Conservation (phyloP, 2,329 filamentous ascomycete genomes). For the Dothistroma pini region DNA sequence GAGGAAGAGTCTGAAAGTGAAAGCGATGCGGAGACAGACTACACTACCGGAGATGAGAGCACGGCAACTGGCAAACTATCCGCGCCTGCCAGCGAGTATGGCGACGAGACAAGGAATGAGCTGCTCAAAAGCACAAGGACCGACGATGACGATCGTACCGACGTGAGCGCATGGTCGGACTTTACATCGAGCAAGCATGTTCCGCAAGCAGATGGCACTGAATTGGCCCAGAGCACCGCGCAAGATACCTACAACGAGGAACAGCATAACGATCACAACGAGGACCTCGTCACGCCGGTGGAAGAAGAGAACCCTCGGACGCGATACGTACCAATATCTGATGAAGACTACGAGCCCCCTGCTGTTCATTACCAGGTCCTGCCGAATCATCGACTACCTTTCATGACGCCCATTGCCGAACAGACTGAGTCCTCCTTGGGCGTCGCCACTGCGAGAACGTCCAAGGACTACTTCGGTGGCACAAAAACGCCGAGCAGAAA, state of each 20-base stretch:
- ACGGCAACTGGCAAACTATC: conserved; percentile 69
- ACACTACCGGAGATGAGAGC: conserved; percentile 82
- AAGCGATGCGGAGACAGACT: conserved; percentile 65
- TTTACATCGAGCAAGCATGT: conserved; percentile 73
- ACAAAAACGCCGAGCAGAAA: conserved; percentile 75
- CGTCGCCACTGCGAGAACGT: conserved; percentile 55
- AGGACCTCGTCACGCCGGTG: conserved; percentile 47
- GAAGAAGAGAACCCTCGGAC: conserved; percentile 48
- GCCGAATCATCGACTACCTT: conserved; percentile 87
- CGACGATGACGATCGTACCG: conserved; percentile 37
- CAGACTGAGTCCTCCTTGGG: conserved; percentile 86
- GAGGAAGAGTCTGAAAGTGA: conserved; percentile 67
- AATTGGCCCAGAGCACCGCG: conserved; percentile 27
- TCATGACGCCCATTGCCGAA: conserved; percentile 98
- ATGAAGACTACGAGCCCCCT: conserved; percentile 80
- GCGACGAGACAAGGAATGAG: conserved; percentile 57
- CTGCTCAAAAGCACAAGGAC: conserved; percentile 38
- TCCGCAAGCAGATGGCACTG: conserved; percentile 45
- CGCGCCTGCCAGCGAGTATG: conserved; percentile 60
- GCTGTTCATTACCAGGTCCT: conserved; percentile 74
- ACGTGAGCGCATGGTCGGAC: conserved; percentile 80
- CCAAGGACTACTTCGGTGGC: conserved; percentile 53
- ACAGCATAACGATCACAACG: conserved; percentile 29
- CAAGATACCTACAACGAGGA: conserved; percentile 40
- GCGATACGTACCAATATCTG: conserved; percentile 73